Percentiles rank a stretch among this genome's conserved stretches.
These are phyloP conservation scores for Otatea glauca DNA, from an alignment of 176 grass and related monocot genomes.

Conservation along the genomic window DNA sequence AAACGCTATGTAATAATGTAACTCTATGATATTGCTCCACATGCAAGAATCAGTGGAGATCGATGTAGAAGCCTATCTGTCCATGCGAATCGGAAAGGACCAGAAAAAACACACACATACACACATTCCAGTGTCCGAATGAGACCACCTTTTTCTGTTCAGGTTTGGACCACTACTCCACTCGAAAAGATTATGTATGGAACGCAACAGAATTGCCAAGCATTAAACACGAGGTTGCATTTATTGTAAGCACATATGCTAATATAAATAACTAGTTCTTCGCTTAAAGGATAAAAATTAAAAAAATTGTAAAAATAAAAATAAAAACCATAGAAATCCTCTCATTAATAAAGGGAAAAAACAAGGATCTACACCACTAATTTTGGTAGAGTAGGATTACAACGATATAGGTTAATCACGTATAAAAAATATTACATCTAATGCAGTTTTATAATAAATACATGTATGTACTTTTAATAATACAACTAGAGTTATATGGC, in stretches of 20 bases:
- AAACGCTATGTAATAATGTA: neutral
- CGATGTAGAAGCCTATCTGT: neutral
- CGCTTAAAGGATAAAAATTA: neutral
- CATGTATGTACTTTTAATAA: too few relatives aligned
- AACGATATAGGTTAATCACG: too few relatives aligned
- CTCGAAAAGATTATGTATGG: neutral
- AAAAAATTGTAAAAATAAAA: neutral
- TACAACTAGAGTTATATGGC: too few relatives aligned
- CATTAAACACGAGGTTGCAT: neutral
- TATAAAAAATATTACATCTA: too few relatives aligned
- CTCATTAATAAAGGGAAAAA: neutral
- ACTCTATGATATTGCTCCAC: neutral
- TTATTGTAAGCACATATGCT: too few relatives aligned
- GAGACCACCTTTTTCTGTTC: neutral
- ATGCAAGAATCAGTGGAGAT: neutral
- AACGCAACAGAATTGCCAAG: neutral
- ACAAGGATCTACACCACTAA: too few relatives aligned
- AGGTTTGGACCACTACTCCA: slow-evolving; percentile 8
- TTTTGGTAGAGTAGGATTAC: too few relatives aligned
- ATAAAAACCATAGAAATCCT: neutral
- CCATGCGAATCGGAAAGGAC: neutral
- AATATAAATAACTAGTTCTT: neutral
- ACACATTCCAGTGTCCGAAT: neutral
- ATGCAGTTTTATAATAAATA: too few relatives aligned
- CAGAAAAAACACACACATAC: neutral